Evolutionary conservation across 805 yeast species (phyloP).

Genomic region (Candida lessepsii): DNA sequence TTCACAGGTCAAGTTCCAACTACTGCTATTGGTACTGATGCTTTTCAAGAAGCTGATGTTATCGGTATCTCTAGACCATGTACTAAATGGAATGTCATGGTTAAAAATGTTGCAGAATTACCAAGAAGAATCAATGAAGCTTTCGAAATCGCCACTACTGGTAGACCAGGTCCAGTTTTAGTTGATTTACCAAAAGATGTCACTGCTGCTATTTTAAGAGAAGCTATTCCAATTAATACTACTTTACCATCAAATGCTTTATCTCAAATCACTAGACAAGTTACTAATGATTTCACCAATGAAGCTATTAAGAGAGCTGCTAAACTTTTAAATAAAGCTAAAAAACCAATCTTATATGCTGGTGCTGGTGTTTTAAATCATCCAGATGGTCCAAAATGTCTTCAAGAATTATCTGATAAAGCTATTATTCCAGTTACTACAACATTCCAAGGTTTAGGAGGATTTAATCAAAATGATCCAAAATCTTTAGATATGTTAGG

Average conservation of each 20-base stretch:
- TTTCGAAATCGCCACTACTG: slow-evolving; percentile 91
- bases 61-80: slow-evolving; percentile 96
- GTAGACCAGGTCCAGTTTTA: slow-evolving; percentile 98
- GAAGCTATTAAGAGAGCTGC: slow-evolving; percentile 79
- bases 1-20: slow-evolving; percentile 98
- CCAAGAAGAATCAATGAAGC: slow-evolving; percentile 97
- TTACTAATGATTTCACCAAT: slow-evolving; percentile 69
- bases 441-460: slow-evolving; percentile 90
- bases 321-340: slow-evolving; percentile 71
- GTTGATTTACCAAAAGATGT: slow-evolving; percentile 98
- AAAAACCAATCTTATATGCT: slow-evolving; percentile 84
- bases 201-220: slow-evolving; percentile 84
- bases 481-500: slow-evolving; percentile 95
- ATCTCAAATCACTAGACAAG: slow-evolving; percentile 64
- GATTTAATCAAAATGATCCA: slow-evolving; percentile 87
- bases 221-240: slow-evolving; percentile 77
- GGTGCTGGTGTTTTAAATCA: slow-evolving; percentile 88
- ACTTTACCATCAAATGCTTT: slow-evolving; percentile 77
- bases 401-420: slow-evolving; percentile 84
- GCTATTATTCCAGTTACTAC: slow-evolving; percentile 96
- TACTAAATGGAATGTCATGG: slow-evolving; percentile 99
- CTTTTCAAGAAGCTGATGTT: slow-evolving; percentile 99
- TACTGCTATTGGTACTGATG: slow-evolving; percentile 93
- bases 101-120: slow-evolving; percentile 86
- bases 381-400: slow-evolving; percentile 73